Evolutionary conservation across 345 rosid species (phyloP).

Genomic region (Clausena lansium): DNA sequence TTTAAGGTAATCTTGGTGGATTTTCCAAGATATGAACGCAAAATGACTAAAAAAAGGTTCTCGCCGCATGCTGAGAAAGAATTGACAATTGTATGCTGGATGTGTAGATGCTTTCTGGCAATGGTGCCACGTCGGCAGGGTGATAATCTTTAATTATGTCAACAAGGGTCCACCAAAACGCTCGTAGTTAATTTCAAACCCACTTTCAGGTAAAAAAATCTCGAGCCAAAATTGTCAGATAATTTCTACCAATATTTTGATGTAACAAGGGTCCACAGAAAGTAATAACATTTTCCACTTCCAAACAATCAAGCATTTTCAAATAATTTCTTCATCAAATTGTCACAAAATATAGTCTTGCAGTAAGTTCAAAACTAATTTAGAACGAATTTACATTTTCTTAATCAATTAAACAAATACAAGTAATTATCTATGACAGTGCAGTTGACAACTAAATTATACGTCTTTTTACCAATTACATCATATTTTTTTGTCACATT

Average conservation of each 20-base stretch:
- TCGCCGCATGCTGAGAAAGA: conserved; percentile 20
- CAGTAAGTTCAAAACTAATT: background rate
- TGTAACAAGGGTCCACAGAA: background rate
- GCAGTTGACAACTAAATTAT: background rate
- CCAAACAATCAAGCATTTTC: background rate
- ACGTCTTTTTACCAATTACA: background rate
- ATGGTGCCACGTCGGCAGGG: conserved; percentile 6
- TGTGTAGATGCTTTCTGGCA: conserved; percentile 12
- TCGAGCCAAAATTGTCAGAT: background rate
- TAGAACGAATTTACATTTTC: background rate
- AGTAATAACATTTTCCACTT: background rate
- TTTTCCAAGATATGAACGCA: conserved; percentile 17
- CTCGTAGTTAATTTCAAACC: background rate
- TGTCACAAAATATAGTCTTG: background rate
- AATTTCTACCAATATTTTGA: background rate
- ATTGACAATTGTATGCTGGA: conserved; percentile 22
- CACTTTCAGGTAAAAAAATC: background rate
- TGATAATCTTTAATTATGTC: conserved; percentile 8
- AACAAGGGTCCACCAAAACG: conserved; percentile 11
- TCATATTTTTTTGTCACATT: too few relatives aligned
- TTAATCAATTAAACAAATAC: background rate
- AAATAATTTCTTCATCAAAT: background rate
- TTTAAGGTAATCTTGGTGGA: conserved; percentile 20
- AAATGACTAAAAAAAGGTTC: conserved; percentile 13
- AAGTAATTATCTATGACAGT: background rate